Evolutionary conservation across 169 alveolate species (phyloP).

Genomic region (Ichthyophthirius multifiliis): DNA sequence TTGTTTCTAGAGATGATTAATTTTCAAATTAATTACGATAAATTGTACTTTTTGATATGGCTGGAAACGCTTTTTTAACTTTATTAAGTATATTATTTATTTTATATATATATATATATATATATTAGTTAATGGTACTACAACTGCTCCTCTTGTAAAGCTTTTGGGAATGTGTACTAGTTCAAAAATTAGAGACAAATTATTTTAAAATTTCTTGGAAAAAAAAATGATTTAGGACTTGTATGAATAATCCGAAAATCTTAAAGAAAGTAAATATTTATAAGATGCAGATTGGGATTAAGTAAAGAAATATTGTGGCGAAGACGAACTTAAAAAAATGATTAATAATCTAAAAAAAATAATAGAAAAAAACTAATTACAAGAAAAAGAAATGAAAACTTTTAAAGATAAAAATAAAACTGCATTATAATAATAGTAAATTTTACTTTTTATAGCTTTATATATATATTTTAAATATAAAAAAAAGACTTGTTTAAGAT

Average conservation of each 20-base stretch:
- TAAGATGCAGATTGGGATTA: slow-evolving; percentile 2
- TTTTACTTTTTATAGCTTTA: not conserved
- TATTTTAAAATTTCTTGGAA: not conserved
- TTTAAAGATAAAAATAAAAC: not conserved
- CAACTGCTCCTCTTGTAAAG: not conserved
- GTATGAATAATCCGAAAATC: not conserved
- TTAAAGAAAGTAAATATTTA: not conserved
- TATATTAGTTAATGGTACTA: not conserved
- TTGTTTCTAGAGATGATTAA: slow-evolving; percentile 25
- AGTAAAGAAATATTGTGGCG: too few relatives aligned
- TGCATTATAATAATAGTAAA: not conserved
- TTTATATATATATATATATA: not conserved
- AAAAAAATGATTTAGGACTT: not conserved
- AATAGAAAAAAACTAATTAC: not conserved
- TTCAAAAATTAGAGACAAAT: not conserved
- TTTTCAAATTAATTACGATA: not conserved
- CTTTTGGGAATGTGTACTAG: not conserved
- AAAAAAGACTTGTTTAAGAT: not conserved
- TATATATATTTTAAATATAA: not conserved
- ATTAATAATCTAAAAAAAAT: too few relatives aligned
- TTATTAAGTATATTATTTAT: not conserved
- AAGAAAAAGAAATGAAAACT: not conserved
- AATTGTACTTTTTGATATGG: not conserved
- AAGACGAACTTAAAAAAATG: too few relatives aligned
- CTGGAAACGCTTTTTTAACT: not conserved